Evolutionary conservation across 2,329 filamentous ascomycete genomes (phyloP).

Genomic region (Dendrostoma leiphaemia): DNA sequence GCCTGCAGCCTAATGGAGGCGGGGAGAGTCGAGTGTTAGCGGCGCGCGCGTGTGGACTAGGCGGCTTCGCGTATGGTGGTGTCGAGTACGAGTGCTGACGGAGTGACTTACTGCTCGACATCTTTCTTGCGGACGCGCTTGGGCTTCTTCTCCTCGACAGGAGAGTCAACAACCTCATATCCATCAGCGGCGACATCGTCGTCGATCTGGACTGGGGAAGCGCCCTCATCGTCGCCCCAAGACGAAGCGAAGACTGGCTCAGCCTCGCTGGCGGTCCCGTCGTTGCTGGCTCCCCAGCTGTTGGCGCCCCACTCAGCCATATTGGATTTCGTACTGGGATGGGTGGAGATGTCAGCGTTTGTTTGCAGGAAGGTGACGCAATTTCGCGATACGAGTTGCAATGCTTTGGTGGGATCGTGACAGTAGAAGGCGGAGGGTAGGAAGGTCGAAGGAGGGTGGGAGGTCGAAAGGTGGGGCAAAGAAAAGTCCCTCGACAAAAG

Average conservation of each 20-base stretch:
- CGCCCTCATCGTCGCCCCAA: neutral
- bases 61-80: neutral
- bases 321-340: neutral
- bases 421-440: no score
- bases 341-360: neutral
- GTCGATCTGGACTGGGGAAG: neutral
- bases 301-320: neutral
- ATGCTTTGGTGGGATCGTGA: no score
- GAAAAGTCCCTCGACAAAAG: no score
- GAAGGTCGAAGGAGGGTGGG: no score
- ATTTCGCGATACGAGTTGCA: neutral
- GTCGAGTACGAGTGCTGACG: neutral
- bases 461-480: no score
- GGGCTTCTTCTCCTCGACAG: conserved; percentile 2
- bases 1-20: conserved; percentile 2
- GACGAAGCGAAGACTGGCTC: neutral
- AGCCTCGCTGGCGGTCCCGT: no score
- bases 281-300: no score
- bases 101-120: conserved; percentile 13
- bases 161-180: neutral
- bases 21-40: neutral
- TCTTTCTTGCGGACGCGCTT: conserved; percentile 15
- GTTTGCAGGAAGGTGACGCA: neutral
- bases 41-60: neutral
- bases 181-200: neutral